phyloP scores from a whole-genome alignment of 2,329 filamentous ascomycete species.

The Stachybotrys chartarum region DNA sequence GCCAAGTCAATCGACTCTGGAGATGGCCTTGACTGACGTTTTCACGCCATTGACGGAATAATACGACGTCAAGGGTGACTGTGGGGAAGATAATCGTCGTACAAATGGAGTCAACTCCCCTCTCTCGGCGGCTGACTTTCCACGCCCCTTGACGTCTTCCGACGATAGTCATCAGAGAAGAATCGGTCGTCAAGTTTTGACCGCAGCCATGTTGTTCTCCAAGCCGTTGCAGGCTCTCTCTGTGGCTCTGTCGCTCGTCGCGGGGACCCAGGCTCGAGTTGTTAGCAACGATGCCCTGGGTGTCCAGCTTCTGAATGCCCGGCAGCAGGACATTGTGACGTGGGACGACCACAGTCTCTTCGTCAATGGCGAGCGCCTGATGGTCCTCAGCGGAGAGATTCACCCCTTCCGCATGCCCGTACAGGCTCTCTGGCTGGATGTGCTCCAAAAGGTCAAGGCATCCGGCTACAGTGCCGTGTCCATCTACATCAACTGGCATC shows the following conservation, averaged over 20 bases:
- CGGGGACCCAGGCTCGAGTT: background rate
- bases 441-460: constrained; percentile 69
- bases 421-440: constrained; percentile 46
- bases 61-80: too few species aligned
- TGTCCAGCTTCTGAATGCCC: background rate
- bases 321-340: constrained; percentile 1
- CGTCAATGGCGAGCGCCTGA: constrained; percentile 57
- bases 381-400: constrained; percentile 61
- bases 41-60: too few species aligned
- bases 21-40: too few species aligned
- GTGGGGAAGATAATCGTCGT: too few species aligned
- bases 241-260: constrained; percentile 2
- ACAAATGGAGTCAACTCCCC: too few species aligned
- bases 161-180: too few species aligned
- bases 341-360: constrained; percentile 31
- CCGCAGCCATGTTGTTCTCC: constrained; percentile 5
- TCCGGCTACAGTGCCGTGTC: constrained; percentile 65
- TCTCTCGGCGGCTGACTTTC: too few species aligned
- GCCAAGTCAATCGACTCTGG: too few species aligned
- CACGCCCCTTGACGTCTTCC: too few species aligned
- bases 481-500: constrained; percentile 66
- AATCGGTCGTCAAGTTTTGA: too few species aligned
- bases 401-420: constrained; percentile 45
- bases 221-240: constrained; percentile 5
- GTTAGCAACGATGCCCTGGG: background rate